Percentiles rank a stretch among this genome's conserved stretches.
These are phyloP conservation scores for Termitomyces sp. DNA, from an alignment of 768 basidiomycete species.

Conservation along the genomic window DNA sequence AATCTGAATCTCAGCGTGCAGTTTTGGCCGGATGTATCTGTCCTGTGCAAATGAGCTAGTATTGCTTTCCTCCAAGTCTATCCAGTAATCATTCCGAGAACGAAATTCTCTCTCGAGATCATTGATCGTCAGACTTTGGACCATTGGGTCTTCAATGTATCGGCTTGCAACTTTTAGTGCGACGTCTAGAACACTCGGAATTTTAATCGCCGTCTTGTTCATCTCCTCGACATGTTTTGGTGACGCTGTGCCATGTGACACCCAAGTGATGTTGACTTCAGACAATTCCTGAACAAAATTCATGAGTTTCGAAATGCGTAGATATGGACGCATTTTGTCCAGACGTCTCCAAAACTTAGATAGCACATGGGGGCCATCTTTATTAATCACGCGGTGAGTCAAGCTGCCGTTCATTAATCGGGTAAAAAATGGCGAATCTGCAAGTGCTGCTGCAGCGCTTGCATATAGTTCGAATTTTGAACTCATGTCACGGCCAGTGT, in stretches of 20 bases:
- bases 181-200: too few species aligned
- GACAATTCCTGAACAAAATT: not conserved
- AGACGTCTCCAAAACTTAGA: not conserved
- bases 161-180: too few species aligned
- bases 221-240: not conserved
- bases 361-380: not conserved
- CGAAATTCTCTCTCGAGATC: too few species aligned
- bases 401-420: not conserved
- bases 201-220: too few species aligned
- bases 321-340: not conserved
- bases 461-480: not conserved
- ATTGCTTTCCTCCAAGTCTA: too few species aligned
- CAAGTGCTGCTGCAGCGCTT: not conserved
- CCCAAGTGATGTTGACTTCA: not conserved
- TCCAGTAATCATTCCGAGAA: too few species aligned
- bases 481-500: not conserved
- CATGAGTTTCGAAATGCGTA: not conserved
- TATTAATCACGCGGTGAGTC: not conserved
- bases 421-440: not conserved
- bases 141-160: too few species aligned
- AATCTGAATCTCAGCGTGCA: not conserved
- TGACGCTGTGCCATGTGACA: not conserved
- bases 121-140: too few species aligned
- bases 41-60: too few species aligned
- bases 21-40: not conserved